Evolutionary conservation across 176 grass and related monocot species (phyloP).

Genomic region (Aegilops longissima): DNA sequence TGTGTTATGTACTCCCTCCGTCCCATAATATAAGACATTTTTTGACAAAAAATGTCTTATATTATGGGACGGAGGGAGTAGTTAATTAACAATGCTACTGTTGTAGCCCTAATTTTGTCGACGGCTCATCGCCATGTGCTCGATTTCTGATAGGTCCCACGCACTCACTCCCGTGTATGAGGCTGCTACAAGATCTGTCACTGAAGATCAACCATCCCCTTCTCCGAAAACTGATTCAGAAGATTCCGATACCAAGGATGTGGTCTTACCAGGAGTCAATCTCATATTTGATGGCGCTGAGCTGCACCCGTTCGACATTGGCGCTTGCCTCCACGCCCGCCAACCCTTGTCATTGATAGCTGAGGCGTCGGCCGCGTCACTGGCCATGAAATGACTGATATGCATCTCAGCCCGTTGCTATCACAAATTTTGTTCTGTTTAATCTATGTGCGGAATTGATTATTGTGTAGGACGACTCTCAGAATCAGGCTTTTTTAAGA

Average conservation of each 20-base stretch:
- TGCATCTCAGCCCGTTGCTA: neutral
- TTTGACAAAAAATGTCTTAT: too few species aligned
- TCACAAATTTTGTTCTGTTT: neutral
- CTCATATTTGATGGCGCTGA: constrained; percentile 83
- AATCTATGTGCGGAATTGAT: neutral
- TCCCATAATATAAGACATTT: too few species aligned
- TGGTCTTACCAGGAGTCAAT: constrained; percentile 84
- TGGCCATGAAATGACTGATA: constrained; percentile 48
- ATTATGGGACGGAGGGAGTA: too few species aligned
- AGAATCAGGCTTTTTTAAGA: neutral
- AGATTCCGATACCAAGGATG: constrained; percentile 72
- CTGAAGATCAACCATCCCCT: constrained; percentile 58
- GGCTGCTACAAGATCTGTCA: constrained; percentile 50
- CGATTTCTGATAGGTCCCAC: constrained; percentile 49
- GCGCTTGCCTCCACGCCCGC: constrained; percentile 77
- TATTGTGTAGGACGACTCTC: neutral
- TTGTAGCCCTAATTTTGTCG: neutral
- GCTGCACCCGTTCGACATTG: constrained; percentile 79
- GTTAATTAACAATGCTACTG: neutral
- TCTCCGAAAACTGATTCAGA: constrained; percentile 57
- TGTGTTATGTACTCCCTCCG: neutral
- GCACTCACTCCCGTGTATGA: constrained; percentile 74
- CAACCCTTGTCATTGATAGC: constrained; percentile 83
- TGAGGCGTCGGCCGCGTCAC: constrained; percentile 63
- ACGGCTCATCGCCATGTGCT: neutral